Percentiles rank a stretch among this genome's conserved stretches.
Conservation (phyloP, 768 basidiomycete genomes). For the Rhodotorula paludigena region DNA sequence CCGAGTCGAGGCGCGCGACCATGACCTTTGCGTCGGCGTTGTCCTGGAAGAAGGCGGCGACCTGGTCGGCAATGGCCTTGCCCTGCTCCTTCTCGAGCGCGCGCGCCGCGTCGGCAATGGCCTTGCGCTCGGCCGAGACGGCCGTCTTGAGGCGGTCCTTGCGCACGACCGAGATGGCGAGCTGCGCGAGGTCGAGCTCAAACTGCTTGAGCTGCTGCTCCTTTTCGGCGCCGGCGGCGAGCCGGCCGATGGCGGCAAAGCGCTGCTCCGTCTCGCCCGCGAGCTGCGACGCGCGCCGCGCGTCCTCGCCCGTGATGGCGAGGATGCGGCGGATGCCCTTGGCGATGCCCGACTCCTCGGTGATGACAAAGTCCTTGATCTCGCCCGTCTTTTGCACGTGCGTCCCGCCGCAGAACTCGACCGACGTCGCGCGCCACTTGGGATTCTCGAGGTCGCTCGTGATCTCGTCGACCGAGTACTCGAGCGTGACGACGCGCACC, state of each 20-base stretch:
- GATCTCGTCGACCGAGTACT: slow-evolving; percentile 81
- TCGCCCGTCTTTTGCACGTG: slow-evolving; percentile 95
- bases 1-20: slow-evolving; percentile 61
- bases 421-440: slow-evolving; percentile 83
- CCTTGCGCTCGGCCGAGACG: slow-evolving; percentile 65
- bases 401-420: slow-evolving; percentile 99
- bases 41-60: slow-evolving; percentile 70
- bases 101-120: slow-evolving; percentile 77
- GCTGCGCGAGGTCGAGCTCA: slow-evolving; percentile 73
- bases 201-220: slow-evolving; percentile 80
- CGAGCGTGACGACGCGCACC: slow-evolving; percentile 87
- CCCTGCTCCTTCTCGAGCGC: slow-evolving; percentile 69
- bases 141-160: slow-evolving; percentile 76
- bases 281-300: slow-evolving; percentile 67
- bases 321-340: slow-evolving; percentile 94
- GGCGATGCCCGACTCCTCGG: slow-evolving; percentile 93
- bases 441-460: slow-evolving; percentile 75
- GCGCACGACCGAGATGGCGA: slow-evolving; percentile 77
- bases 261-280: slow-evolving; percentile 62
- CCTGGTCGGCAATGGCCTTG: slow-evolving; percentile 68
- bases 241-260: slow-evolving; percentile 60
- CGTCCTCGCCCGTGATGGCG: slow-evolving; percentile 91
- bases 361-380: slow-evolving; percentile 92
- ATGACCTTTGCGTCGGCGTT: slow-evolving; percentile 67
- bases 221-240: slow-evolving; percentile 62